A percentile compares a stretch with the other conserved stretches of the same genome.
Conservation (phyloP, 2,329 filamentous ascomycete species). For the Arthroderma uncinatum region DNA sequence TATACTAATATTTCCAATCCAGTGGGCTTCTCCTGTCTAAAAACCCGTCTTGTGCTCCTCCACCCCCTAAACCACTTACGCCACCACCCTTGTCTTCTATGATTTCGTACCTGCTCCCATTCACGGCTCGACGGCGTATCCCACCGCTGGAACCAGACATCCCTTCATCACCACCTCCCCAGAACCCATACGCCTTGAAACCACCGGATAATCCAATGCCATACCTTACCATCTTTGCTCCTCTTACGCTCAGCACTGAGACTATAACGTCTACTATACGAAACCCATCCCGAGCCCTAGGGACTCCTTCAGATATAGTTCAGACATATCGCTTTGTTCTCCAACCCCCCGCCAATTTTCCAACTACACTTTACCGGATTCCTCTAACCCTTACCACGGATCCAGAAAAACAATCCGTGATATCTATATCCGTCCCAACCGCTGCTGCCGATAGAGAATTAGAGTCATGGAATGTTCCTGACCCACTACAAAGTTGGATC, state of each 20-base stretch:
- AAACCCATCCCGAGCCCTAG: conserved; percentile 5
- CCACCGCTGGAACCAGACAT: conserved; percentile 1
- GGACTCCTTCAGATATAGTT: conserved; percentile 17
- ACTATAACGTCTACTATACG: conserved; percentile 15
- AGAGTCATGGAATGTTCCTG: conserved; percentile 16
- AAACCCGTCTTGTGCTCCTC: conserved; percentile 20
- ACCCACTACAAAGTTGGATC: conserved; percentile 27
- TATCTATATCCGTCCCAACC: conserved; percentile 23
- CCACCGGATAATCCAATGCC: conserved; percentile 47
- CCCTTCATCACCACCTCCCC: conserved; percentile 38
- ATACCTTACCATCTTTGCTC: conserved; percentile 60
- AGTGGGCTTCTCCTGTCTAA: conserved; percentile 25
- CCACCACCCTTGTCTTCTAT: conserved; percentile 26
- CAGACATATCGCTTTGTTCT: conserved; percentile 30
- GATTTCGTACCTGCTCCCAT: conserved; percentile 33
- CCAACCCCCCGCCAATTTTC: conserved; percentile 28
- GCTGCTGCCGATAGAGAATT: conserved; percentile 13
- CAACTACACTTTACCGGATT: conserved; percentile 24
- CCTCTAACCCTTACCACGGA: conserved; percentile 28
- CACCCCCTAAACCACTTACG: conserved; percentile 16
- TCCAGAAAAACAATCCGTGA: conserved; percentile 26
- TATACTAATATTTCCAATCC: conserved; percentile 18
- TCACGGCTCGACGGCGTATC: conserved; percentile 22
- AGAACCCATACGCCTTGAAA: conserved; percentile 54
- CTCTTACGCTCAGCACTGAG: conserved; percentile 44